phyloP scores from a whole-genome alignment of 768 basidiomycete species.

The Neoboletus magnificus region DNA sequence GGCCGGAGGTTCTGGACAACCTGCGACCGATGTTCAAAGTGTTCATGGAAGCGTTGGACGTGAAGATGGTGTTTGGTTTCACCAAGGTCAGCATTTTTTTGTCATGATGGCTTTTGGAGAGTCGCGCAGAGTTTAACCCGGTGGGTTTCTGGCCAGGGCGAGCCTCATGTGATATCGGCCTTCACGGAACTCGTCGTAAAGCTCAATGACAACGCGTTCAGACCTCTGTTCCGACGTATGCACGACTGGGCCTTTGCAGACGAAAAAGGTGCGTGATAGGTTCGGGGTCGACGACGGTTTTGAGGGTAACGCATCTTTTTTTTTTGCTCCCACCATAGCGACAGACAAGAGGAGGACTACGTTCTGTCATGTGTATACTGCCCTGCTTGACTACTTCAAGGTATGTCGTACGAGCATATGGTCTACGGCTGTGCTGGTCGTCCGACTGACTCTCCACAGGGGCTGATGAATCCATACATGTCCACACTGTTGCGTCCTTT shows the following conservation, averaged over 20 bases:
- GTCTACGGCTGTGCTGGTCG: not conserved
- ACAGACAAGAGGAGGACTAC: constrained; percentile 54
- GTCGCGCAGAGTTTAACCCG: not conserved
- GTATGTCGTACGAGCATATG: constrained; percentile 36
- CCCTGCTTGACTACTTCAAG: constrained; percentile 86
- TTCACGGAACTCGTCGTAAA: constrained; percentile 91
- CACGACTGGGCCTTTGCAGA: constrained; percentile 92
- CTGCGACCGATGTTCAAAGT: constrained; percentile 69
- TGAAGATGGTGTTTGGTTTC: constrained; percentile 34
- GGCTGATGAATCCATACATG: constrained; percentile 90
- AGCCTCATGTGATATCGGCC: constrained; percentile 54
- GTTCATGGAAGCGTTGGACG: constrained; percentile 75
- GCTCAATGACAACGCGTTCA: constrained; percentile 88
- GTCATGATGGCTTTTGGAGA: not conserved
- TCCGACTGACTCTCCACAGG: constrained; percentile 37
- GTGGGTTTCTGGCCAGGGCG: constrained; percentile 39
- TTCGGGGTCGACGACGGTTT: not conserved
- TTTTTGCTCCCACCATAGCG: constrained; percentile 1
- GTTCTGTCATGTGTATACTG: constrained; percentile 71
- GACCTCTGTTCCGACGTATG: constrained; percentile 83
- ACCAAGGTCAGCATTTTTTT: constrained; percentile 26
- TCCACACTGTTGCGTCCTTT: constrained; percentile 69
- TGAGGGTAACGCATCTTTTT: not conserved
- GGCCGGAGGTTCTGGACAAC: constrained; percentile 61
- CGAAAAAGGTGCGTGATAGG: constrained; percentile 40